phyloP scores from a whole-genome alignment of 2,329 filamentous ascomycete species.

The Talaromyces sp. region DNA sequence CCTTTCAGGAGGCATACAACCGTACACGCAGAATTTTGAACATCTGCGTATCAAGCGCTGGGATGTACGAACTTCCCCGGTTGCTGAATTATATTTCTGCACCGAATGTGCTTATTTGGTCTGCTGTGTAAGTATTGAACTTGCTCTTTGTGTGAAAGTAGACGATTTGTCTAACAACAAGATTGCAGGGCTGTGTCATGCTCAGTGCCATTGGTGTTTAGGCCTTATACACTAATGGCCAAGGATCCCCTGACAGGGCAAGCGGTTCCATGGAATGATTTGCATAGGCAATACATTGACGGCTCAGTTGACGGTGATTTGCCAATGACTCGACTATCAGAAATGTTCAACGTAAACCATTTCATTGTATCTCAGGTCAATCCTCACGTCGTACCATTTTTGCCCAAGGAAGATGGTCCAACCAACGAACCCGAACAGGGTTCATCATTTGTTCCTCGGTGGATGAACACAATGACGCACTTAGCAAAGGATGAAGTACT shows the following conservation, averaged over 20 bases:
- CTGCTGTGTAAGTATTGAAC: conserved; percentile 66
- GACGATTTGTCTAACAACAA: conserved; percentile 14
- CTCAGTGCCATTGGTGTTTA: conserved; percentile 86
- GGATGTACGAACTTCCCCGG: conserved; percentile 81
- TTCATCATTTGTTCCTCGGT: conserved; percentile 45
- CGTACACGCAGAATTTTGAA: conserved; percentile 90
- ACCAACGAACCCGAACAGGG: conserved; percentile 33
- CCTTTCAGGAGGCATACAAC: conserved; percentile 94
- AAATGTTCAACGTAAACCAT: conserved; percentile 98
- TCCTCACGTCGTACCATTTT: conserved; percentile 86
- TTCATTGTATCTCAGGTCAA: conserved; percentile 98
- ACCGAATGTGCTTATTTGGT: conserved; percentile 95
- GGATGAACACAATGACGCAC: conserved; percentile 68
- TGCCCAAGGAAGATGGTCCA: conserved; percentile 69
- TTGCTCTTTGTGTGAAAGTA: neutral
- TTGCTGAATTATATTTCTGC: conserved; percentile 91
- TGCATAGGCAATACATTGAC: conserved; percentile 85
- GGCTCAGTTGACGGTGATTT: conserved; percentile 94
- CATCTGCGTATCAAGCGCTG: conserved; percentile 87
- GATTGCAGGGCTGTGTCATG: conserved; percentile 75
- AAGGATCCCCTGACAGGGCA: conserved; percentile 82
- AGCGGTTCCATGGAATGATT: conserved; percentile 81
- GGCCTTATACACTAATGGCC: conserved; percentile 74
- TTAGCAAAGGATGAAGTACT: conserved; percentile 79
- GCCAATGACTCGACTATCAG: conserved; percentile 83